Base-by-base conservation (phyloP, 441 rosid species). In the Jatropha multifida region DNA sequence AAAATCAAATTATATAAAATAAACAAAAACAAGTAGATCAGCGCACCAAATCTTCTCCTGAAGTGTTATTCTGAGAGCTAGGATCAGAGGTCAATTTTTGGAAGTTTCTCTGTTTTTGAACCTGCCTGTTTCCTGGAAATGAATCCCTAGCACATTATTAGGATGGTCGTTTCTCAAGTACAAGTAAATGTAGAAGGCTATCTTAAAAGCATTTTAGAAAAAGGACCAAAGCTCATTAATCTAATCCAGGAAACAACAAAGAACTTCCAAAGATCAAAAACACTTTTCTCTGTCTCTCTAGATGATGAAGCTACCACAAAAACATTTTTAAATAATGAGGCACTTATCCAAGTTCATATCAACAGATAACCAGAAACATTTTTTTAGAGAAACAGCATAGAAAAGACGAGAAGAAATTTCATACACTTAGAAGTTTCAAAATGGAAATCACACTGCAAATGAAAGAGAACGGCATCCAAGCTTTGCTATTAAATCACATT, bases 111-210 rank as follows among this genome's bases (percentile, higher is more conserved):
- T 49, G 88, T 69, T 82, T 83, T 4, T 77, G 86, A 79, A 77
- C 78, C 77, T 58, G 86, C 84, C 82, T 71, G 79, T 85, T 85
- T 79, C 94, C 98, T 93, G 93, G 56, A 83, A 82, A 84, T 41
- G 65, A 72, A 85, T 23, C 64, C 73, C 76, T 60, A 76, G 52
- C 65, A 79, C 65, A 83, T 42, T 64, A 73, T 84, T 75, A 85
- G 85, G 56, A 73, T 46, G 66, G 38, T 44, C 68, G 38, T 44
- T 71, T 58, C 76, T 65, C 32, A 68, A 61, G 65, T 72, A 42
- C 59, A 75, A 54, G 48, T 44, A 79, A 49, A 71, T 69, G 72
- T 55, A n/a, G 52, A 42, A 44, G 14, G 42, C 37, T 56, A 8
- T 13, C 23, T 41, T 40, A 46, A 66, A 64, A 40, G 32, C 37